Evolutionary conservation across 805 yeast genomes (phyloP).

Genomic region (Candida ponderosae): DNA sequence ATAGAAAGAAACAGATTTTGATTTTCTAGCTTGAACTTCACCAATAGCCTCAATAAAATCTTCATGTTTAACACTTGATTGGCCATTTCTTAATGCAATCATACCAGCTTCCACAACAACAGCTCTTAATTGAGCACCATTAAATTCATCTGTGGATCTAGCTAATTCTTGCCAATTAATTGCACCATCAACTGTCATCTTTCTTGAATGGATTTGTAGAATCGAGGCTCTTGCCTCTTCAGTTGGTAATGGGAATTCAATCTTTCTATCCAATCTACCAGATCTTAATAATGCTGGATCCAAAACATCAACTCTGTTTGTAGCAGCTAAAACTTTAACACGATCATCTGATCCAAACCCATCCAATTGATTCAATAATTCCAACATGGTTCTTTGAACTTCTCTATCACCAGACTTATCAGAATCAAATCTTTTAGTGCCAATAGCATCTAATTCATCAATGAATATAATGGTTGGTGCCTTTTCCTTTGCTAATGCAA

Average conservation of each 20-base stretch:
- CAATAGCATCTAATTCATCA: conserved; percentile 98
- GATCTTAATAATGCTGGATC: conserved; percentile 98
- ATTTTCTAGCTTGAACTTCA: conserved; percentile 96
- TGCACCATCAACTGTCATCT: conserved; percentile 85
- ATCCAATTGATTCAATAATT: conserved; percentile 91
- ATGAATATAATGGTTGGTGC: conserved; percentile 97
- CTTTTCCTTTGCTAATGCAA: conserved; percentile 94
- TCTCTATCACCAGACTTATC: conserved; percentile 97
- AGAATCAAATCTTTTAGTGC: conserved; percentile 95
- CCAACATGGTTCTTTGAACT: conserved; percentile 99
- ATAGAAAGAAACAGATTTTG: conserved; percentile 91
- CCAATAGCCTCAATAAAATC: conserved; percentile 97
- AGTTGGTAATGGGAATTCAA: conserved; percentile 95
- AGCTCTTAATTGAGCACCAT: conserved; percentile 98
- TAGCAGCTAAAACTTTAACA: conserved; percentile 96
- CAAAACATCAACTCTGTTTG: conserved; percentile 94
- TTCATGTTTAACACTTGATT: conserved; percentile 86
- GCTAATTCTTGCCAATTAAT: conserved; percentile 99
- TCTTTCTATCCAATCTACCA: conserved; percentile 95
- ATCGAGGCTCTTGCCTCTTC: conserved; percentile 98
- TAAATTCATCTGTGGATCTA: conserved; percentile 95
- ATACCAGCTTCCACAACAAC: conserved; percentile 99
- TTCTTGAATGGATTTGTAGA: conserved; percentile 93
- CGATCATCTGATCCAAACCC: conserved; percentile 97
- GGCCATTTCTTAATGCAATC: conserved; percentile 97